Percentiles rank a stretch among this genome's conserved stretches.
phyloP scores from a whole-genome alignment of 352 stramenopile genomes.

The Aphanomyces cochlioides region DNA sequence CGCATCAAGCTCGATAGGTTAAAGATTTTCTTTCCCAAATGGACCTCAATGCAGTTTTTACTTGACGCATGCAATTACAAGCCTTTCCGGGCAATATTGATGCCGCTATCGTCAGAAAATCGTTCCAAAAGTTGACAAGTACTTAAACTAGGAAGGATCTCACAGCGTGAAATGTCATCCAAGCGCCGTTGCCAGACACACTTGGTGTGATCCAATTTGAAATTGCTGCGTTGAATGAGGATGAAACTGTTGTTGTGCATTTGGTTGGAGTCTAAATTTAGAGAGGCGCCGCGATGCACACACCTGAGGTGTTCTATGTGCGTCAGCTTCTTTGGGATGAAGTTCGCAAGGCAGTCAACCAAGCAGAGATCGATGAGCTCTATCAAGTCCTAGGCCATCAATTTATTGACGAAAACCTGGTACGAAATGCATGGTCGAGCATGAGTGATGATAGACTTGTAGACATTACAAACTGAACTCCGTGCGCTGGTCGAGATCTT shows the following conservation, averaged over 20 bases:
- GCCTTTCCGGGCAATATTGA: too few relatives aligned
- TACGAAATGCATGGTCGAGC: conserved; percentile 24
- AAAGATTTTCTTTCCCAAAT: too few relatives aligned
- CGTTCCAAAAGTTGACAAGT: too few relatives aligned
- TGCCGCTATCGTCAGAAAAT: too few relatives aligned
- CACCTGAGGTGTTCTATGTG: conserved; percentile 61
- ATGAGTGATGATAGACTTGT: not conserved
- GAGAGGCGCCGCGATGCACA: conserved; percentile 16
- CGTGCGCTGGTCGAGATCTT: conserved; percentile 64
- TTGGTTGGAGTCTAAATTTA: not conserved
- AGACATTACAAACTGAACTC: conserved; percentile 60
- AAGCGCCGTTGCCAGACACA: too few relatives aligned
- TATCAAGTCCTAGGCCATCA: conserved; percentile 53
- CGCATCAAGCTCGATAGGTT: too few relatives aligned
- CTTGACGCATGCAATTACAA: too few relatives aligned
- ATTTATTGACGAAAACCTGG: conserved; percentile 66
- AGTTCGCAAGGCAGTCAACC: conserved; percentile 45
- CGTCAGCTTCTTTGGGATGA: conserved; percentile 76
- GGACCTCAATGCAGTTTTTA: too few relatives aligned
- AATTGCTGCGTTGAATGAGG: not conserved
- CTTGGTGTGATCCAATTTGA: too few relatives aligned
- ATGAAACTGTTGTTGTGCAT: not conserved
- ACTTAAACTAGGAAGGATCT: too few relatives aligned
- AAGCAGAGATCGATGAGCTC: conserved; percentile 62
- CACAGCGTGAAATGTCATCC: too few relatives aligned